Evolutionary conservation across 2,329 filamentous ascomycete species (phyloP), one percentile per base, ranked within the genome.

Genomic region (Fusarium domesticum): DNA sequence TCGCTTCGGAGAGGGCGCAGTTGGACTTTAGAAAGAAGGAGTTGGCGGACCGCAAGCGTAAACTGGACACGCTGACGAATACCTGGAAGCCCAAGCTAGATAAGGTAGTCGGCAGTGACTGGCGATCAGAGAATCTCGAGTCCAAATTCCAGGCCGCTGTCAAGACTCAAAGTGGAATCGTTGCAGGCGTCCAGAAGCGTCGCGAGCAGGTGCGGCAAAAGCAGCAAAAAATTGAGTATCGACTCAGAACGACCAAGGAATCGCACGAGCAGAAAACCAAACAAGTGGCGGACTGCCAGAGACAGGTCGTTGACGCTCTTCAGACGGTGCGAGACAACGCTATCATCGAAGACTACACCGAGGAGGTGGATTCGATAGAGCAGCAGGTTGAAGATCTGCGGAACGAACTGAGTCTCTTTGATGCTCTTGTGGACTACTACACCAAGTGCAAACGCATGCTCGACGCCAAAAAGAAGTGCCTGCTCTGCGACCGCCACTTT

Each of bases 11-110:
- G 50, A 79, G 90, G 30, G 93, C 92, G 11, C 85, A 87, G 57
- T 76, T 98, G 10, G 88, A 95, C 45, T 83, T 87, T 56, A 77
- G 91, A 25, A 90, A 86, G 59, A 91, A 90, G 56, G 87, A 96
- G 60, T 68, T 89, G 19, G 80, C 81, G 51, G 84, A 89, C 53
- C 81, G 85, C 43, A 80, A 87, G 63, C 78, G 81, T 25, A 87
- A 86, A 49, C 73, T 97, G 3, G 79, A 90, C 7, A 93, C 88
- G 1, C 81, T 96, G 70, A 80, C 74, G 50, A 81, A 74, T 37
- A 89, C 89, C 0, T 89, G 95, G 73, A 79, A 77, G 39, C 74
- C 84, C 25, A 86, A 86, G 54, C 74, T 98, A 17, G 74, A 78
- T 11, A 70, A 75, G 6, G 65, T 88, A 10, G 57, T 97, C 23